Conservation (phyloP, 768 basidiomycete genomes). For the Cystofilobasidium ferigula region DNA sequence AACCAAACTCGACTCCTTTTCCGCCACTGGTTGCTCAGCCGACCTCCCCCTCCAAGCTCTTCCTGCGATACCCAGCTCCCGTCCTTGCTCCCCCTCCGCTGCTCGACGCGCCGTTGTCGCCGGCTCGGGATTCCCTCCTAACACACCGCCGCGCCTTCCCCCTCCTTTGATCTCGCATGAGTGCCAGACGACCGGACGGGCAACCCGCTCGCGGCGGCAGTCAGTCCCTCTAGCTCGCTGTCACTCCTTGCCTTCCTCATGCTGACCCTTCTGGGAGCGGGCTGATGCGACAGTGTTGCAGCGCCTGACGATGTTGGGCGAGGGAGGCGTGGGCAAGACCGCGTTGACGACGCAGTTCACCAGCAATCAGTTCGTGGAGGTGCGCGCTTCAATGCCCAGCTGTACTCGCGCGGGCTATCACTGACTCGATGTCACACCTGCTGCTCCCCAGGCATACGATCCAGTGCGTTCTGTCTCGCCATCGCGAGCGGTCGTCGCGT, state of each 20-base stretch:
- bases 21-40: too few species aligned
- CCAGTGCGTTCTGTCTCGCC: slow-evolving; percentile 40
- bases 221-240: too few species aligned
- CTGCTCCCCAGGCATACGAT: slow-evolving; percentile 68
- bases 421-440: slow-evolving; percentile 33
- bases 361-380: slow-evolving; percentile 84
- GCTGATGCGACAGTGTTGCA: slow-evolving; percentile 4
- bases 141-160: too few species aligned
- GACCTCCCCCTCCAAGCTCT: too few species aligned
- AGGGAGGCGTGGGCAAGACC: slow-evolving; percentile 96
- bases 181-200: slow-evolving; percentile 2
- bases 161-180: not conserved
- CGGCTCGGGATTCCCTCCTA: not conserved
- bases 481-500: not conserved
- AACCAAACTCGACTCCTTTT: too few species aligned
- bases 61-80: too few species aligned
- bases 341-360: slow-evolving; percentile 93
- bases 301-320: slow-evolving; percentile 35
- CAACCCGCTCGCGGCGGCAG: not conserved
- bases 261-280: not conserved
- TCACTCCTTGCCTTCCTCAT: not conserved
- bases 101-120: too few species aligned
- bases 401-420: slow-evolving; percentile 40
- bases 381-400: too few species aligned
- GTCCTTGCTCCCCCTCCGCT: not conserved